Evolutionary conservation across 495 filamentous ascomycete species (phyloP).

Genomic region (Podospora comata): DNA sequence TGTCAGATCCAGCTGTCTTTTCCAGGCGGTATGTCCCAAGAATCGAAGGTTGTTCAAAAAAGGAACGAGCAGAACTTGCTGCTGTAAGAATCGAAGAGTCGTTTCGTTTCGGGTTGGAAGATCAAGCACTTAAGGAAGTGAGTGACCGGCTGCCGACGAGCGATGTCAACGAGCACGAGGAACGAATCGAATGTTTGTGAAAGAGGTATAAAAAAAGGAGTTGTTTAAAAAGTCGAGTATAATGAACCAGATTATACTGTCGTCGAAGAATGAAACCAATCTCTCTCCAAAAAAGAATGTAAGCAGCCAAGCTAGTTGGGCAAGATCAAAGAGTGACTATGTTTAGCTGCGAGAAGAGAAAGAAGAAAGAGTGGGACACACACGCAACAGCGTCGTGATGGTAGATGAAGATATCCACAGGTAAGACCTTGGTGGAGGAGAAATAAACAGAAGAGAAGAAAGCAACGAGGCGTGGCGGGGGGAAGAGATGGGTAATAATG

Average conservation of each 20-base stretch:
- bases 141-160: constrained; percentile 26
- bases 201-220: constrained; percentile 27
- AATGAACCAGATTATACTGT: constrained; percentile 47
- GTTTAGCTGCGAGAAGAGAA: constrained; percentile 53
- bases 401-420: constrained; percentile 37
- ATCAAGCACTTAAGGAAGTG: constrained; percentile 16
- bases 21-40: constrained; percentile 34
- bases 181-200: constrained; percentile 21
- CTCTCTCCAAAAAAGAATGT: constrained; percentile 50
- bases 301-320: constrained; percentile 59
- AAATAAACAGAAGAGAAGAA: constrained; percentile 38
- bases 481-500: constrained; percentile 38
- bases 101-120: constrained; percentile 26
- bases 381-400: constrained; percentile 48
- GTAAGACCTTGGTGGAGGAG: constrained; percentile 40
- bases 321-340: constrained; percentile 51
- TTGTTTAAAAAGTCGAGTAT: constrained; percentile 28
- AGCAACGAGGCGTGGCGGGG: constrained; percentile 30
- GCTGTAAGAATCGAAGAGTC: constrained; percentile 34
- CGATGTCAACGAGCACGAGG: constrained; percentile 17
- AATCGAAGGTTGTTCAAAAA: constrained; percentile 23
- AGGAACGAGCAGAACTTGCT: constrained; percentile 37
- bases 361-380: constrained; percentile 40
- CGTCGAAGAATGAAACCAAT: constrained; percentile 36
- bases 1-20: constrained; percentile 21